phyloP scores from a whole-genome alignment of 2,329 filamentous ascomycete genomes.

The Didymosphaeria variabile region DNA sequence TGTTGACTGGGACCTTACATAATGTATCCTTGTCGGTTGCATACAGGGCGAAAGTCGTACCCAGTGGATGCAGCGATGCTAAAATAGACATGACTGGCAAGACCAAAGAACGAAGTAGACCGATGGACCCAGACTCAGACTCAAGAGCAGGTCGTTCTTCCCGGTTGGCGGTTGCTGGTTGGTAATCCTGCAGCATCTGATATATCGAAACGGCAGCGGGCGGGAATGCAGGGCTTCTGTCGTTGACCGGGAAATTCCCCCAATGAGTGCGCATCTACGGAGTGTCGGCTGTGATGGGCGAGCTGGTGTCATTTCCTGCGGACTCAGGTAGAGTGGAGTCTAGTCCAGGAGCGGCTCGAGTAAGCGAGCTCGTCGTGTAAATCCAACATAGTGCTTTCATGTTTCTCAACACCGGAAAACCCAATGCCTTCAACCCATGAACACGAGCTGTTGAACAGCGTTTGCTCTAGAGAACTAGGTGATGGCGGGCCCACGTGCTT shows the following conservation, averaged over 20 bases:
- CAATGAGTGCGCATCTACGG: constrained; percentile 11
- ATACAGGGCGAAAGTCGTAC: constrained; percentile 2
- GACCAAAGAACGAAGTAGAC: neutral
- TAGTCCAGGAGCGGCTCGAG: constrained; percentile 2
- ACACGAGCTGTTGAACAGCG: constrained; percentile 5
- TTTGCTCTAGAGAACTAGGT: neutral
- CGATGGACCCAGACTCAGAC: neutral
- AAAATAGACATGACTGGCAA: neutral
- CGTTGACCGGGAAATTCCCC: neutral
- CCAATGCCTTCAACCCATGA: constrained; percentile 1
- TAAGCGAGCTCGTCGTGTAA: constrained; percentile 13
- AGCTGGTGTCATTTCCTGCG: constrained; percentile 13
- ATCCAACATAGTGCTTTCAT: neutral
- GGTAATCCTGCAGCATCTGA: constrained; percentile 8
- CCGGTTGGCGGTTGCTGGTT: neutral
- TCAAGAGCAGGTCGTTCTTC: constrained; percentile 1
- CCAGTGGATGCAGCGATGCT: constrained; percentile 1
- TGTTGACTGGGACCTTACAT: neutral
- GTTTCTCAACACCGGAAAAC: neutral
- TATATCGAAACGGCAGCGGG: constrained; percentile 9
- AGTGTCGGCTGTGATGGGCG: constrained; percentile 1
- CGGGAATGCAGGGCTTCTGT: constrained; percentile 9
- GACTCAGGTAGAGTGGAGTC: constrained; percentile 8
- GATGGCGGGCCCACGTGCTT: constrained; percentile 1
- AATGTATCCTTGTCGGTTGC: neutral